Conservation (phyloP, 176 grass and related monocot species). For the Carex cristatella region DNA sequence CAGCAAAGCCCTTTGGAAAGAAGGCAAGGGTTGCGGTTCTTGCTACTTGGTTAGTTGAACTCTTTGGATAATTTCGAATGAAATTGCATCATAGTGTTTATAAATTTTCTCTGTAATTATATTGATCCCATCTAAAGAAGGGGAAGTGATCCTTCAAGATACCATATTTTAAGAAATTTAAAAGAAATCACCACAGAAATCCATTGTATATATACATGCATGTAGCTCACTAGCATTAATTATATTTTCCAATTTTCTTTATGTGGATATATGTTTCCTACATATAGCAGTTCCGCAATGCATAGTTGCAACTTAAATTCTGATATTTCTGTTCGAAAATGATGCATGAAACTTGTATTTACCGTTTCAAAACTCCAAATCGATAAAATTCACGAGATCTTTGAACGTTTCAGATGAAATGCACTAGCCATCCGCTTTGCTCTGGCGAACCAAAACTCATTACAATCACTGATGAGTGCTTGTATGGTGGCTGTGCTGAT, state of each 20-base stretch:
- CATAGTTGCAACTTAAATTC: background rate
- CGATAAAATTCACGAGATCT: background rate
- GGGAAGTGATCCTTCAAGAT: background rate
- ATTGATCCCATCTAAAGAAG: background rate
- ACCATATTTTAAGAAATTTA: background rate
- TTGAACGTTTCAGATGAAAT: slow-evolving; percentile 41
- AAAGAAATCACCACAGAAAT: background rate
- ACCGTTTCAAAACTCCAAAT: background rate
- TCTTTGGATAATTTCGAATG: background rate
- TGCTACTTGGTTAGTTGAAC: slow-evolving; percentile 56
- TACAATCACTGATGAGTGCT: slow-evolving; percentile 76
- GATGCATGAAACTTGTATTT: background rate
- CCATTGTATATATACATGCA: background rate
- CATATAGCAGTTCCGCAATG: background rate
- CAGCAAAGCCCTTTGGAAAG: slow-evolving; percentile 58
- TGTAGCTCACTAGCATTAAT: background rate
- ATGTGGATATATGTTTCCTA: background rate
- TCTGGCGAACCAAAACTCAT: slow-evolving; percentile 45
- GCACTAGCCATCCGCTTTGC: slow-evolving; percentile 36
- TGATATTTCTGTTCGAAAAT: background rate
- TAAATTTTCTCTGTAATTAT: background rate
- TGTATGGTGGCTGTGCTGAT: slow-evolving; percentile 40
- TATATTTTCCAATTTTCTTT: background rate
- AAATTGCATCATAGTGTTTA: background rate
- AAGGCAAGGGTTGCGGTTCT: slow-evolving; percentile 72